phyloP scores from a whole-genome alignment of 2,329 filamentous ascomycete species.

The Rutstroemia sp. region DNA sequence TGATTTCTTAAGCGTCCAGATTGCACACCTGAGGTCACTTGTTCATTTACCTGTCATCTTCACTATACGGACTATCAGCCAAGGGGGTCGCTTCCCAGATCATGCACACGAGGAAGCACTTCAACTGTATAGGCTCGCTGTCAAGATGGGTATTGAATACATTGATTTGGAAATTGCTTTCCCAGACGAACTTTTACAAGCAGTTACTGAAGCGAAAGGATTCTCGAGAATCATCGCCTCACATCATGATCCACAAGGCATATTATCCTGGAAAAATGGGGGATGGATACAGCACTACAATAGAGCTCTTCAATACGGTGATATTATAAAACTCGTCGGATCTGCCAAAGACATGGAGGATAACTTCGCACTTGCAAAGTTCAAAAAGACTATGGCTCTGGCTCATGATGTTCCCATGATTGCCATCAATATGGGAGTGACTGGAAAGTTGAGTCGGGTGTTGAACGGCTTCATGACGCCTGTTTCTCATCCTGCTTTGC shows the following conservation, averaged over 20 bases:
- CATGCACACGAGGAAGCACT: constrained; percentile 62
- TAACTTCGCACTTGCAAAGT: constrained; percentile 77
- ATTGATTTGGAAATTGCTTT: constrained; percentile 88
- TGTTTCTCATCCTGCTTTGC: constrained; percentile 82
- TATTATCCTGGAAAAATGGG: constrained; percentile 83
- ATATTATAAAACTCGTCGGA: constrained; percentile 91
- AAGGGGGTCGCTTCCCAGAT: constrained; percentile 86
- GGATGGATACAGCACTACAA: constrained; percentile 91
- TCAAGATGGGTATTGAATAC: constrained; percentile 84
- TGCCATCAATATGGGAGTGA: constrained; percentile 87
- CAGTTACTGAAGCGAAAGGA: constrained; percentile 58
- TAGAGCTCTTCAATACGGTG: constrained; percentile 78
- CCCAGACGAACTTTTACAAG: constrained; percentile 65
- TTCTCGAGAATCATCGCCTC: constrained; percentile 85
- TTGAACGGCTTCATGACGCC: constrained; percentile 91
- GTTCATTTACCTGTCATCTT: constrained; percentile 81
- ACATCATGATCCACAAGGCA: constrained; percentile 78
- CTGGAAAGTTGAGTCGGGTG: constrained; percentile 83
- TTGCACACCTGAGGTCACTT: constrained; percentile 67
- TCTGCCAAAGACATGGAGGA: constrained; percentile 69
- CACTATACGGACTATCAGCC: constrained; percentile 76
- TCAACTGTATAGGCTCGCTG: constrained; percentile 67
- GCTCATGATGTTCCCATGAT: constrained; percentile 80
- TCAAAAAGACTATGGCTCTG: constrained; percentile 67
- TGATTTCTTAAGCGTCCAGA: constrained; percentile 75